Base-by-base conservation (phyloP, 2,329 filamentous ascomycete species). In the Diaporthe nobilis region DNA sequence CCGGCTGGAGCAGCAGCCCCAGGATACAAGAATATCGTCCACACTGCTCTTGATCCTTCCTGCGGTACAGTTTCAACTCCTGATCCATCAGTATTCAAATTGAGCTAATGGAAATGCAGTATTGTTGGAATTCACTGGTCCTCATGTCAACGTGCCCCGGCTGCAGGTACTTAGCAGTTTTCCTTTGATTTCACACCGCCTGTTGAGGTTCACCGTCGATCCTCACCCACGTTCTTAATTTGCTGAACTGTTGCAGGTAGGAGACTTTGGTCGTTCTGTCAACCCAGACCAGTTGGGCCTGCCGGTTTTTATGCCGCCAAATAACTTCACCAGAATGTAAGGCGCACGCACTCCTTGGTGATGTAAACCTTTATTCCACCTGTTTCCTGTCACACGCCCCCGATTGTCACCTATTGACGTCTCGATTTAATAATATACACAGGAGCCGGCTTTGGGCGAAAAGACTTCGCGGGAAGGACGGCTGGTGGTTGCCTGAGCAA, bases 401-500 rank as follows among this genome's bases (percentile, higher is more conserved):
- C 13, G 4, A 34, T 37, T 31, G 2, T 9, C 47, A 5, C 2
- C 20, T 44, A 4, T 15, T 17, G 25, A 12, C 12, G 2, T 22
- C 39, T 12, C 53, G 25, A 34, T 17, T 17, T 51, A 47, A 61
- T 51, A 47, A 71, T 3, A 3, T 10, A 5, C n/a, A 22, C 17
- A 71, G 67, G n/a, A 4, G 8, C 7, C 1, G 4, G 1, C 25
- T 71, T 7, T 71, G 68, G 68, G 17, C 12, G 5, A 47, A 3
- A 2, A 71, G 68, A 22, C 1, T 1, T 4, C 3, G 0, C 1
- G 68, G 68, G 8, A 58, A 31, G 15, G 13, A 49, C 7, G 55
- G 55, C 20, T 72, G 57, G 47, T 31, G 10, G 7, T 13, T 60
- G 22, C 49, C 70, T 22, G 73, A 75, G 51, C 73, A 75, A 37